Conservation (phyloP, 352 stramenopile species). For the Phytophthora pistaciae region DNA sequence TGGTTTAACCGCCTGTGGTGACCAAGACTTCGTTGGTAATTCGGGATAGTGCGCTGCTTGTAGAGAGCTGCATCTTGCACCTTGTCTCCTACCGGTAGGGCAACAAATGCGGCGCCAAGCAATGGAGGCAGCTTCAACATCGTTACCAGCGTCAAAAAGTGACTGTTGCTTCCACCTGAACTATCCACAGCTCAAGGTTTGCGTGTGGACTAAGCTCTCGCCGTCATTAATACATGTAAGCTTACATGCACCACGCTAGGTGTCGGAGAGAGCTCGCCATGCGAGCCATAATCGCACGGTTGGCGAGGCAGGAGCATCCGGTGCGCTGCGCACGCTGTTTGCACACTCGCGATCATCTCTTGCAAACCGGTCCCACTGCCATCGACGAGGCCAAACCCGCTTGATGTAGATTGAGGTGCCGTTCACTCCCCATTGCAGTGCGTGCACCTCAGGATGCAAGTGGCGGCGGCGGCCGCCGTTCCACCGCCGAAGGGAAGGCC, state of each 20-base stretch:
- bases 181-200: constrained; percentile 19
- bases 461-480: constrained; percentile 1
- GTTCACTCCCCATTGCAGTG: neutral
- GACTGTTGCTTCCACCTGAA: constrained; percentile 24
- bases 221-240: neutral
- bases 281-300: constrained; percentile 21
- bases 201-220: neutral
- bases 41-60: constrained; percentile 2
- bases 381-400: constrained; percentile 24
- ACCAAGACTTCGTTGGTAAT: neutral
- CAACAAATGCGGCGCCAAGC: neutral
- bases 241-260: neutral
- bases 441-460: neutral
- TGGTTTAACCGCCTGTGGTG: neutral
- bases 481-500: constrained; percentile 2
- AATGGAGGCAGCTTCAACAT: constrained; percentile 26
- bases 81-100: neutral
- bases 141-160: constrained; percentile 28
- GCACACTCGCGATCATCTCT: constrained; percentile 27
- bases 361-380: constrained; percentile 16
- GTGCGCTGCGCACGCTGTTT: constrained; percentile 17
- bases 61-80: neutral
- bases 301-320: constrained; percentile 3
- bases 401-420: constrained; percentile 18
- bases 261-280: neutral